These are phyloP conservation scores for Corinectria fuckeliana DNA, from an alignment of 2,329 filamentous ascomycete genomes.

Conservation along the genomic window DNA sequence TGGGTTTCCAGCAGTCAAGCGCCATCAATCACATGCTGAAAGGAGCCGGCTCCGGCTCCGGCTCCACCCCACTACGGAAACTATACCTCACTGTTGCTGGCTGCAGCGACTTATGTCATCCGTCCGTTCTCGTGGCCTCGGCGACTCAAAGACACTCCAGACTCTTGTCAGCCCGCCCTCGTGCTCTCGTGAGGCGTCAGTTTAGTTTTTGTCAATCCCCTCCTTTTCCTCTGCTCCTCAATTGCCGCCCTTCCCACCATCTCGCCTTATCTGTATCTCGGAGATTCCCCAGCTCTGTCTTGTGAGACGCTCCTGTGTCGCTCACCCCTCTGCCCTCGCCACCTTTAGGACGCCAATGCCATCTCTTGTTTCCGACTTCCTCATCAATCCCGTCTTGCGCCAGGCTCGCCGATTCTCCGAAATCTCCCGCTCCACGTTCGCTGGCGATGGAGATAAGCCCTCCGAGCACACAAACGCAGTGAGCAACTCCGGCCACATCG, in stretches of 20 bases:
- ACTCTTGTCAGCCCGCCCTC: slow-evolving; percentile 33
- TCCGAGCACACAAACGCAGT: slow-evolving; percentile 32
- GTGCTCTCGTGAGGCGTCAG: slow-evolving; percentile 17
- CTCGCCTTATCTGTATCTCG: not conserved
- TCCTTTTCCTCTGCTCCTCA: not conserved
- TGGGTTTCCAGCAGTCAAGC: not conserved
- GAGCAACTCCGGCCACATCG: slow-evolving; percentile 36
- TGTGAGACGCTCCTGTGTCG: not conserved
- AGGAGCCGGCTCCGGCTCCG: slow-evolving; percentile 20
- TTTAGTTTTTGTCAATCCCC: slow-evolving; percentile 7
- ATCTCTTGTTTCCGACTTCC: slow-evolving; percentile 68
- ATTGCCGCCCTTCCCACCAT: slow-evolving; percentile 1
- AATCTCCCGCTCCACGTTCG: slow-evolving; percentile 50
- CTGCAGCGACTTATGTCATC: slow-evolving; percentile 36
- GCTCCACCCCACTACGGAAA: slow-evolving; percentile 29
- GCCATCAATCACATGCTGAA: slow-evolving; percentile 34
- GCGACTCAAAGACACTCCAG: slow-evolving; percentile 22
- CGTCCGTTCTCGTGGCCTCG: slow-evolving; percentile 20
- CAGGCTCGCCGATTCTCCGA: slow-evolving; percentile 70
- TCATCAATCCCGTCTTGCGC: slow-evolving; percentile 70
- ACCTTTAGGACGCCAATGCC: slow-evolving; percentile 54
- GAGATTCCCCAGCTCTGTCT: not conserved
- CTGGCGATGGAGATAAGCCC: slow-evolving; percentile 43
- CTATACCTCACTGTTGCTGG: slow-evolving; percentile 22
- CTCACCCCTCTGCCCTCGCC: slow-evolving; percentile 14